Evolutionary conservation across 2,329 filamentous ascomycete genomes (phyloP).

Genomic region (Drechslera avenae): DNA sequence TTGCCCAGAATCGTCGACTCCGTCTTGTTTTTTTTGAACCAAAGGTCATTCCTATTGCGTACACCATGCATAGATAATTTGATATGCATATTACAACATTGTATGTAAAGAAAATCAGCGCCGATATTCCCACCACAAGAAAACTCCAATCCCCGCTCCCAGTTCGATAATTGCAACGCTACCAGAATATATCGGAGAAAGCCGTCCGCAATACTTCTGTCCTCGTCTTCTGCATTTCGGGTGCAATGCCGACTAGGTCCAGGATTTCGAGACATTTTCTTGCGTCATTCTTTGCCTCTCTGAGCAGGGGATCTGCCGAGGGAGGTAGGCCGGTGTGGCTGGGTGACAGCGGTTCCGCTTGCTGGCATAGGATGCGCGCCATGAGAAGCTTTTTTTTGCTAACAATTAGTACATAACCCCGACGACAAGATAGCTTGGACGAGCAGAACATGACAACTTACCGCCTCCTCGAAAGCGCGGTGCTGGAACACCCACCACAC

Average conservation of each 20-base stretch:
- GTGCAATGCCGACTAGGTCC: constrained; percentile 50
- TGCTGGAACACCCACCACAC: constrained; percentile 90
- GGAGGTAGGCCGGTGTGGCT: constrained; percentile 32
- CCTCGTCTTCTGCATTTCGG: constrained; percentile 56
- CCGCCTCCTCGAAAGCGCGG: constrained; percentile 75
- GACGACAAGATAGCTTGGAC: too few relatives aligned
- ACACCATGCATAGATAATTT: too few relatives aligned
- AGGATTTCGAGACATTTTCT: constrained; percentile 53
- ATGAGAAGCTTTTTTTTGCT: constrained; percentile 47
- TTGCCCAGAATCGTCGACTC: too few relatives aligned
- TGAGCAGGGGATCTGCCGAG: constrained; percentile 41
- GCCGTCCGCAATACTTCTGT: constrained; percentile 54
- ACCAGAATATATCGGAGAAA: constrained; percentile 50
- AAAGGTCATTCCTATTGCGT: too few relatives aligned
- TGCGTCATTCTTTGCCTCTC: constrained; percentile 52
- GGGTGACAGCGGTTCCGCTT: constrained; percentile 41
- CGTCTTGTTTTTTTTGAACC: too few relatives aligned
- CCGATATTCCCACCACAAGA: too few relatives aligned
- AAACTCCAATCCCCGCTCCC: too few relatives aligned
- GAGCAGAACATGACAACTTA: constrained; percentile 56
- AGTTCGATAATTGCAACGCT: background rate
- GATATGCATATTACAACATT: too few relatives aligned
- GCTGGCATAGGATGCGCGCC: constrained; percentile 46
- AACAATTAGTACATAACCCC: background rate
- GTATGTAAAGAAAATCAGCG: too few relatives aligned